Evolutionary conservation across 2,329 filamentous ascomycete species (phyloP), one percentile per base, ranked within the genome.

Genomic region (Pseudogymnoascus verrucosus): DNA sequence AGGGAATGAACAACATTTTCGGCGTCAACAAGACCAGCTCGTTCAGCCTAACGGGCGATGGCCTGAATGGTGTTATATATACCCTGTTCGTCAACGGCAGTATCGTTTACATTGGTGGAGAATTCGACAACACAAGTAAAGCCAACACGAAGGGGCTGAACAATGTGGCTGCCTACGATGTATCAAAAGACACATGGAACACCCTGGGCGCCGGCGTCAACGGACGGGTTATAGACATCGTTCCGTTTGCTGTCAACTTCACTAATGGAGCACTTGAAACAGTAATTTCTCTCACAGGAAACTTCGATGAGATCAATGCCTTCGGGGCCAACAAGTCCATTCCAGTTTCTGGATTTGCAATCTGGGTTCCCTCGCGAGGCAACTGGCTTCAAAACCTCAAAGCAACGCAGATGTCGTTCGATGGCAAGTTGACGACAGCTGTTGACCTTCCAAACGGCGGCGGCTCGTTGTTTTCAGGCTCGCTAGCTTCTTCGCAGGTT

Each of bases 331-430:
- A 87, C 68, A 74, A 80, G 5, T 82, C 85, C 8, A 80, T 87
- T 28, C 71, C 82, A 7, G 89, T 87, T 0, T 76, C 85, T 61
- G 92, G 93, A 1, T 91, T 99, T 71, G 93, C 91, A 12, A 81
- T 98, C 39, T 99, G 95, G 95, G 88, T 98, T 6, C 90, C 90
- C 2, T 96, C 92, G 3, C 81, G 83, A 66, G 82, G 81, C 64
- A 95, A 95, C 73, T 99, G 95, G 95, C 80, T 99, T 14, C 86
- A 91, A 72, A 95, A 96, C 68, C 77, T 97, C 16, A 75, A 86
- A 37, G 78, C 84, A 5, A 77, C 83, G 6, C 81, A 86, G 34
- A 86, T 90, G 63, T 80, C 84, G 5, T 83, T 96, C 69, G 81
- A 82, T 64, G 96, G 95, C 39, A 78, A 86, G 63, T 80, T 99